Base-by-base conservation (phyloP, 2,329 filamentous ascomycete genomes). In the Apiospora hydei region DNA sequence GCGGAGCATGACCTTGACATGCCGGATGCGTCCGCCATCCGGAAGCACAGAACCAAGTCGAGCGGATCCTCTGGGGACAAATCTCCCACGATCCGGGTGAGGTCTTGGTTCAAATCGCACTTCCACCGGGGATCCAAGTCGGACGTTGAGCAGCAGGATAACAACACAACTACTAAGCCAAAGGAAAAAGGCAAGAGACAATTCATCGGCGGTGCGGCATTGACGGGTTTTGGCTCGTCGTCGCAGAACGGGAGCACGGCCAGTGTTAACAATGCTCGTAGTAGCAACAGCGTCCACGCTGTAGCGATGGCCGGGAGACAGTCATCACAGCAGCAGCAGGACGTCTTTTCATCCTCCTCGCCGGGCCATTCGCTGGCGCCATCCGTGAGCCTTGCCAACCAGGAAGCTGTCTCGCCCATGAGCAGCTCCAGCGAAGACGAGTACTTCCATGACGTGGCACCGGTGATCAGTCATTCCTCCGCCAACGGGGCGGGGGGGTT, bases 21-120 rank as follows among this genome's bases (percentile, higher is more conserved):
- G 34, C 57, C 57, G 18, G 57, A 64, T 13, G 57, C 30, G 21
- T 41, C 57, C 24, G 44, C 43, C 21, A n/a, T 49, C 72, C 70
- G 72, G 72, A 75, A 74, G 68, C 71, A 72, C 18, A n/a, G 74
- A 5, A 71, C 74, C 1, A 71, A 72, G 34, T 74, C 74, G 13
- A 72, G 71, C 24, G 74, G 73, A 24, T 73, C 74, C 7, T n/a
- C 21, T 13, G 75, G 70, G 46, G 71, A 46, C 41, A 76, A 74
- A 73, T 71, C 72, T 10, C 76, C 76, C 2, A 74, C 73, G 13
- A 76, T 76, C 46, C 76, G 72, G 44, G 84, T 88, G 61, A 89
- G 85, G 75, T 84, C 83, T 51, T 90, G 88, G 88, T 82, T 90
- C 70, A 89, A 87, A 78, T 86, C 85, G 34, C 86, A 85, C 7